These are phyloP conservation scores for Trichoderma breve DNA, from an alignment of 2,329 filamentous ascomycete species.

Conservation along the genomic window DNA sequence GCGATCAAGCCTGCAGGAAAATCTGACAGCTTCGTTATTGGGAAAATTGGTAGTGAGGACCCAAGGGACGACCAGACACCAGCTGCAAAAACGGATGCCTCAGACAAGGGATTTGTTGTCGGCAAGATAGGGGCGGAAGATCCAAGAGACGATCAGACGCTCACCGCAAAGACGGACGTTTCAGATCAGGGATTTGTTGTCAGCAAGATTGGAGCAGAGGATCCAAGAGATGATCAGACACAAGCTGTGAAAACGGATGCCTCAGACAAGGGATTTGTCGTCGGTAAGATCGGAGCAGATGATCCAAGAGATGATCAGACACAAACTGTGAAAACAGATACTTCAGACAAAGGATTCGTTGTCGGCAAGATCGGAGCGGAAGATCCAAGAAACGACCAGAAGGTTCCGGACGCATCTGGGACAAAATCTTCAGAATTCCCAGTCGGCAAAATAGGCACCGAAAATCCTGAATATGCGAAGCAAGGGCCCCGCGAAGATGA, in stretches of 20 bases:
- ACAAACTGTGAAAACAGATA: not conserved
- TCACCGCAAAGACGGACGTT: too few species aligned
- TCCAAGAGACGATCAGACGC: too few species aligned
- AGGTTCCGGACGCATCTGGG: not conserved
- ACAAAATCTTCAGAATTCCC: not conserved
- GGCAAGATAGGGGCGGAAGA: not conserved
- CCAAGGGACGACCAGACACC: not conserved
- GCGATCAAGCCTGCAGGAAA: not conserved
- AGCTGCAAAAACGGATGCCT: not conserved
- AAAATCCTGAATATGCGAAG: not conserved
- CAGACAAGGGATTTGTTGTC: not conserved
- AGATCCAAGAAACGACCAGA: not conserved
- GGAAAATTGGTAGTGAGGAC: constrained; percentile 5
- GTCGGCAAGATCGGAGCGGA: not conserved
- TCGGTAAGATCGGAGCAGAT: not conserved
- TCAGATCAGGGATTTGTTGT: too few species aligned
- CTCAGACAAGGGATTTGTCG: too few species aligned
- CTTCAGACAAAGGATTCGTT: not conserved
- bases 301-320: not conserved
- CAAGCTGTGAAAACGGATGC: too few species aligned
- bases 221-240: too few species aligned
- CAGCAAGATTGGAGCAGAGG: too few species aligned
- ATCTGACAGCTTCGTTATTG: not conserved
- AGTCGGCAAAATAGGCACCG: not conserved
- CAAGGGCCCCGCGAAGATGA: constrained; percentile 9